These are phyloP conservation scores for Hylodesmum podocarpum DNA, from an alignment of 306 rosid species.

Conservation along the genomic window DNA sequence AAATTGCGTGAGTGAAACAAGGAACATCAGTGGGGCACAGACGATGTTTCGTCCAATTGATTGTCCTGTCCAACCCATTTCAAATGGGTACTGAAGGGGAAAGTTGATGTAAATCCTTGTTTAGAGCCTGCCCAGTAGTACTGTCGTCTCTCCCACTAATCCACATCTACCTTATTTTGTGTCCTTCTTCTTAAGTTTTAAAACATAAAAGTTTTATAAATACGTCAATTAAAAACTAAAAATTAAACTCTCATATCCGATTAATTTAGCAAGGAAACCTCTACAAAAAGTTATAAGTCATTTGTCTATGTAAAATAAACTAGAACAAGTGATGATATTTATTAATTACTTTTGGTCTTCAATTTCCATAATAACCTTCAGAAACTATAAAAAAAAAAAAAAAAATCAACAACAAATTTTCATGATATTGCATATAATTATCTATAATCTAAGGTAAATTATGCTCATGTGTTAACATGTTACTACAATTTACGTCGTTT, in stretches of 20 bases:
- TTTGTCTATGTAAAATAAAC: neutral
- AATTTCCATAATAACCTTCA: no score
- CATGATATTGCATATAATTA: no score
- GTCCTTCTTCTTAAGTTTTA: neutral
- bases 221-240: neutral
- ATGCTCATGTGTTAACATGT: no score
- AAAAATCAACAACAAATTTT: no score
- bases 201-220: neutral
- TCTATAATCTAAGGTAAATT: no score
- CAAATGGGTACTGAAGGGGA: neutral
- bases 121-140: neutral
- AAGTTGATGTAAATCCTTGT: neutral
- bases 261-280: neutral
- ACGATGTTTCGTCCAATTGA: neutral
- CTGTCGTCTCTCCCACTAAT: neutral
- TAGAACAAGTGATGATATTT: neutral
- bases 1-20: neutral
- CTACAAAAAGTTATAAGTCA: neutral
- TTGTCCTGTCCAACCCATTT: constrained; percentile 19
- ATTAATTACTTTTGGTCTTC: no score
- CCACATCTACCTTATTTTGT: neutral
- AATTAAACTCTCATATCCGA: neutral
- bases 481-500: no score
- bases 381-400: no score
- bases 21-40: constrained; percentile 21